Conservation (phyloP, 768 basidiomycete genomes). For the Kwoniella sp. region DNA sequence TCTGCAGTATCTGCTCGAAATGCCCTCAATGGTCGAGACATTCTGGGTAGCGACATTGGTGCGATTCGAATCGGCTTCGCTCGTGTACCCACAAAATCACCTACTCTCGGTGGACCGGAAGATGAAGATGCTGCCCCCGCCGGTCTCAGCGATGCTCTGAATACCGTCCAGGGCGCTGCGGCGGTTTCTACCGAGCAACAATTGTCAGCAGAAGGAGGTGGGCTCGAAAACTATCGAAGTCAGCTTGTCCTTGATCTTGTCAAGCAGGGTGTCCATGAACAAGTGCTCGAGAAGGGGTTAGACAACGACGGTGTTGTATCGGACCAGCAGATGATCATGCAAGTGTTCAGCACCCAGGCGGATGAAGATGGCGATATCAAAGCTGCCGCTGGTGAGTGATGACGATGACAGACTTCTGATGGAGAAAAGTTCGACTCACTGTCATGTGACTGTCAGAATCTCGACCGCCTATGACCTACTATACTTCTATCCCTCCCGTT, state of each 20-base stretch:
- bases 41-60: constrained; percentile 93
- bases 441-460: constrained; percentile 76
- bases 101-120: constrained; percentile 37
- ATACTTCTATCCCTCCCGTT: constrained; percentile 88
- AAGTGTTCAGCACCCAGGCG: constrained; percentile 75
- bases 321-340: constrained; percentile 97
- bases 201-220: constrained; percentile 73
- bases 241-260: constrained; percentile 63
- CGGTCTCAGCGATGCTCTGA: constrained; percentile 50
- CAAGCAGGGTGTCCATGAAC: constrained; percentile 52
- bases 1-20: constrained; percentile 95
- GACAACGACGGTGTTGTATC: constrained; percentile 66
- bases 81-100: constrained; percentile 82
- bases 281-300: constrained; percentile 43
- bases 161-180: constrained; percentile 89
- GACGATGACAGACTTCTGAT: too few species aligned
- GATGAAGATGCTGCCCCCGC: constrained; percentile 70
- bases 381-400: constrained; percentile 74
- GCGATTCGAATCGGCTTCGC: constrained; percentile 97
- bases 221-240: constrained; percentile 87
- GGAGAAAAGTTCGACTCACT: too few species aligned
- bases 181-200: constrained; percentile 92
- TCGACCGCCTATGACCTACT: constrained; percentile 91
- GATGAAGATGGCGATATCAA: constrained; percentile 84
- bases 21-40: constrained; percentile 91